Evolutionary conservation across 306 rosid species (phyloP).

Genomic region (Herpetospermum pedunculosum): DNA sequence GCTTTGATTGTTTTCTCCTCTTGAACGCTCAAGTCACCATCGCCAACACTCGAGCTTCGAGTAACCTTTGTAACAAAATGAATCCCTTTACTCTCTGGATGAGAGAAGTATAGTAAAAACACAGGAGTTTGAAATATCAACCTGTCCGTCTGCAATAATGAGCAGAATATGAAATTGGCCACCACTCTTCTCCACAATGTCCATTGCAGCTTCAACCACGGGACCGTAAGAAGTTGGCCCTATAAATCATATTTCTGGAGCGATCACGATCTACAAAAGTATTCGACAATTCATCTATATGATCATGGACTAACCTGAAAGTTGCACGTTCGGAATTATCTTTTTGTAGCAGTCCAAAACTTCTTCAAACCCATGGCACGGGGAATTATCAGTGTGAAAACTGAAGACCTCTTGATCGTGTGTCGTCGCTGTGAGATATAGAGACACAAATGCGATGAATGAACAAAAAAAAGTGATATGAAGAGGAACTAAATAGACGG

Average conservation of each 20-base stretch:
- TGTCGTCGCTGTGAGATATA: slow-evolving; percentile 47
- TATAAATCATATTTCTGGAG: background rate
- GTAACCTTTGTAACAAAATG: slow-evolving; percentile 47
- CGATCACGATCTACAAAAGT: background rate
- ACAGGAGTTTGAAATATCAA: slow-evolving; percentile 9
- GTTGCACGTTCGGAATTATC: slow-evolving; percentile 53
- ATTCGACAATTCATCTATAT: background rate
- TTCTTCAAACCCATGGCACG: slow-evolving; percentile 90
- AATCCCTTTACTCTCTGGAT: background rate
- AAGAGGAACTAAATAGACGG: background rate
- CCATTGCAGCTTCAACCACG: slow-evolving; percentile 70
- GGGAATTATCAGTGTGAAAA: slow-evolving; percentile 64
- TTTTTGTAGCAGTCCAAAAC: slow-evolving; percentile 67
- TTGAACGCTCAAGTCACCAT: slow-evolving; percentile 59
- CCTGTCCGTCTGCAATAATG: slow-evolving; percentile 88
- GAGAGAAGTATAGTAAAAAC: background rate
- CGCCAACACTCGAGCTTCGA: slow-evolving; percentile 30
- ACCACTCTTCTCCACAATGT: slow-evolving; percentile 68
- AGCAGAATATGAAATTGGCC: slow-evolving; percentile 91
- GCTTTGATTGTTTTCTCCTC: slow-evolving; percentile 67
- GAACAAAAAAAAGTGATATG: background rate
- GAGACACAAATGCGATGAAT: background rate
- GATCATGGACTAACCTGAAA: slow-evolving; percentile 41
- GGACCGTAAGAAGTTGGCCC: slow-evolving; percentile 95
- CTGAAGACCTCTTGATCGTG: slow-evolving; percentile 80